phyloP scores from a whole-genome alignment of 78 protist genomes.

The Salpingoeca rosetta region DNA sequence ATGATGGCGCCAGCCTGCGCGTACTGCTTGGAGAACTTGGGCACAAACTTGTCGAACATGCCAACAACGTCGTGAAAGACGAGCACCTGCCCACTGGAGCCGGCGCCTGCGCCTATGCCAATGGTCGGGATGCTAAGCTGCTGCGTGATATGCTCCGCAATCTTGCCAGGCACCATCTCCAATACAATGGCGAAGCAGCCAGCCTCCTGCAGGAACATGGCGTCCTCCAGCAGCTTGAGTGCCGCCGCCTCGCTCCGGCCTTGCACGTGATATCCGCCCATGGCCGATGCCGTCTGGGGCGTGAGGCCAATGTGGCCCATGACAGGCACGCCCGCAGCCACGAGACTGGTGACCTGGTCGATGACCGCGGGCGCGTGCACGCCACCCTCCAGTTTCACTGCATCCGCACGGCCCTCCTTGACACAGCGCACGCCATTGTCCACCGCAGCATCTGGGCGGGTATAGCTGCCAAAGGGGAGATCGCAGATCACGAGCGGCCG shows the following conservation, averaged over 20 bases:
- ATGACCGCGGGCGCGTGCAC: slow-evolving; percentile 1
- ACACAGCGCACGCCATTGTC: slow-evolving; percentile 64
- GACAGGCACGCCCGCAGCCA: slow-evolving; percentile 75
- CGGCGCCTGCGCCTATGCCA: slow-evolving; percentile 87
- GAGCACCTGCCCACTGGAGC: slow-evolving; percentile 79
- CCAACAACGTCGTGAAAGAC: slow-evolving; percentile 83
- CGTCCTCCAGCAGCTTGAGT: slow-evolving; percentile 60
- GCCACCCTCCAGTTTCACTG: slow-evolving; percentile 87
- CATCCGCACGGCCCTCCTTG: slow-evolving; percentile 48
- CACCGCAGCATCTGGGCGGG: slow-evolving; percentile 44
- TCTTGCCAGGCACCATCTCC: slow-evolving; percentile 74
- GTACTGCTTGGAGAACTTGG: slow-evolving; percentile 21
- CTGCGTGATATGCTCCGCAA: slow-evolving; percentile 57
- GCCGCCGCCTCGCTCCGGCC: slow-evolving; percentile 55
- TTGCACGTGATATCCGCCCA: slow-evolving; percentile 81
- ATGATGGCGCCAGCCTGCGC: slow-evolving; percentile 16
- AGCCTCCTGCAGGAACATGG: slow-evolving; percentile 73
- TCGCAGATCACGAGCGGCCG: slow-evolving; percentile 74
- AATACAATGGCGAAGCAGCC: slow-evolving; percentile 79
- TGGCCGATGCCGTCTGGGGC: slow-evolving; percentile 65
- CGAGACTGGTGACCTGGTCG: slow-evolving; percentile 32
- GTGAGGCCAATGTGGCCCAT: slow-evolving; percentile 88
- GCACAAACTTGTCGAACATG: slow-evolving; percentile 43
- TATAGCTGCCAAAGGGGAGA: slow-evolving; percentile 83
- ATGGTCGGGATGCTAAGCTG: slow-evolving; percentile 68